Base-by-base conservation (phyloP, 2,329 filamentous ascomycete genomes). In the Diaporthe batatas region DNA sequence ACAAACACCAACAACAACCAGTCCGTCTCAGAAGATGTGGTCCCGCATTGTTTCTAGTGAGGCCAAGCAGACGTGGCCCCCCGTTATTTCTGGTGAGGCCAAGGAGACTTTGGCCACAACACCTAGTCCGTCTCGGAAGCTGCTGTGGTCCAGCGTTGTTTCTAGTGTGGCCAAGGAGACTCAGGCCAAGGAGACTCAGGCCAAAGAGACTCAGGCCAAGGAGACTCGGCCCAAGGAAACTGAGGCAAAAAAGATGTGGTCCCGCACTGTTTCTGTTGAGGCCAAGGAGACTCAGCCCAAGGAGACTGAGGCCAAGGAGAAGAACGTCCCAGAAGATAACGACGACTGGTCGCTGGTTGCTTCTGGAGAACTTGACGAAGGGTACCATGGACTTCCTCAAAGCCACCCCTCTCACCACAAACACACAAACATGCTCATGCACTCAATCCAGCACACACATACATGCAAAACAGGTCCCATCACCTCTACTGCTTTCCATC, bases 381-480 rank as follows among this genome's bases (percentile, higher is more conserved):
- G 76, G 75, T 77, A 77, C 55, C 74, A 68, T 62, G 51, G 70
- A 70, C 57, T 25, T 53, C 36, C 57, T 65, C 34, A 62, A 32
- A 23, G 23, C 11, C 44, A 54, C 39, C 34, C n/a, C 34, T 34
- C 42, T 7, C 11, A 25, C 16, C 53, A 51, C 44, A 54, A 32
- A 51, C 68, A 53, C 68, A 42, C 32, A 62, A 21, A 39, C 23
- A n/a, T 18, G 16, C 2, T 29, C 7, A 21, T 14, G 6, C 54
- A 42, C 47, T 36, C 67, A 42, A 12, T 18, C 3, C 3, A 18
- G 21, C 62, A 65, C 8, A 8, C 59, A 16, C n/a, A 59, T 11
- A 29, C 18, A 42, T 14, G 18, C 39, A 42, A 42, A 14, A 42
- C 39, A 42, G 39, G 16, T 42, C 39, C 39, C 39, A 42, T n/a